Evolutionary conservation across 768 basidiomycete genomes (phyloP).

Genomic region (Suillus fuscotomentosus): DNA sequence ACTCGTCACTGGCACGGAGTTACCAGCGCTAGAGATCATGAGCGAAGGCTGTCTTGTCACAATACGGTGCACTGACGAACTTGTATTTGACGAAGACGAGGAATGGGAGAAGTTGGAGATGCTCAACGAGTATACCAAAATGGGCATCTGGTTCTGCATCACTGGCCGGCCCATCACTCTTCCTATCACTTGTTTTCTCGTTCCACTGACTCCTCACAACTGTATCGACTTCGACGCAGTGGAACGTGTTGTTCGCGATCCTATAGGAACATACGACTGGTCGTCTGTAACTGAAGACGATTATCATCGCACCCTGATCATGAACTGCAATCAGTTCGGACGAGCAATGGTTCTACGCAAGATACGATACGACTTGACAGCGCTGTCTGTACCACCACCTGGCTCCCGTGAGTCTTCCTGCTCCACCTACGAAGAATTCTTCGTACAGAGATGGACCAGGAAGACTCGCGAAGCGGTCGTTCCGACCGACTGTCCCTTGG

Average conservation of each 20-base stretch:
- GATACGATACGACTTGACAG: constrained; percentile 66
- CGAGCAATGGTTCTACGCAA: constrained; percentile 53
- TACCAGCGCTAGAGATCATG: constrained; percentile 47
- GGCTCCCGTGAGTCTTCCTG: constrained; percentile 48
- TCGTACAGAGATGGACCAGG: constrained; percentile 51
- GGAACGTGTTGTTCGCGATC: constrained; percentile 44
- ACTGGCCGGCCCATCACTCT: constrained; percentile 53
- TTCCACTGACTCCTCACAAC: constrained; percentile 53
- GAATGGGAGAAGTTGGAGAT: constrained; percentile 45
- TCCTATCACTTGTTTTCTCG: constrained; percentile 60
- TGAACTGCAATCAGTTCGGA: constrained; percentile 55
- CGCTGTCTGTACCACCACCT: constrained; percentile 52
- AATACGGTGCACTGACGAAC: constrained; percentile 47
- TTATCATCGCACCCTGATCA: constrained; percentile 50
- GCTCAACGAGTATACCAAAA: constrained; percentile 66
- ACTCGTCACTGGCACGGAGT: constrained; percentile 61
- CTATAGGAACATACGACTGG: constrained; percentile 58
- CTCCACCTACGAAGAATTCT: constrained; percentile 61
- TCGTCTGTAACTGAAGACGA: constrained; percentile 45
- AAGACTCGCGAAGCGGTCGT: constrained; percentile 43
- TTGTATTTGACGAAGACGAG: constrained; percentile 46
- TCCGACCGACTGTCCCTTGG: constrained; percentile 55
- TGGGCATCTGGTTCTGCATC: constrained; percentile 60
- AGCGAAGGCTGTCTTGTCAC: constrained; percentile 29
- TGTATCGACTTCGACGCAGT: constrained; percentile 62